Evolutionary conservation across 805 yeast genomes (phyloP).

Genomic region (Candida lessepsii): DNA sequence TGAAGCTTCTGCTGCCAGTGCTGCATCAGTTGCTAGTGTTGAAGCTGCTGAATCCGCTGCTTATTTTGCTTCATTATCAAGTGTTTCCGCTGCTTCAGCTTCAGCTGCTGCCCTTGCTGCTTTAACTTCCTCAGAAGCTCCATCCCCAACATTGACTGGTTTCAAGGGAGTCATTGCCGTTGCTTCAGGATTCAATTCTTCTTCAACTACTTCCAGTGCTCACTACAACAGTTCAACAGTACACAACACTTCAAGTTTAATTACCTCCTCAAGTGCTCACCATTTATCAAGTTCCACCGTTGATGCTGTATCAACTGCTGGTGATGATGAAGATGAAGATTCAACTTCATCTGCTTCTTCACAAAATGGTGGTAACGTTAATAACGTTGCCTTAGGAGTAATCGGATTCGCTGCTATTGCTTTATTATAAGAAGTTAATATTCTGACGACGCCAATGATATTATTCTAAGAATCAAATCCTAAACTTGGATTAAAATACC

Average conservation of each 20-base stretch:
- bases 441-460: neutral
- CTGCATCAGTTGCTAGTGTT: constrained; percentile 10
- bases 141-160: constrained; percentile 16
- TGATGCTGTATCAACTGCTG: constrained; percentile 16
- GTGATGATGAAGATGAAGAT: constrained; percentile 14
- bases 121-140: constrained; percentile 10
- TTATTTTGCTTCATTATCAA: constrained; percentile 10
- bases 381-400: constrained; percentile 20
- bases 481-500: constrained; percentile 5
- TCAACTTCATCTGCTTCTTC: constrained; percentile 13
- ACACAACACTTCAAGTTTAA: constrained; percentile 11
- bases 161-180: constrained; percentile 26
- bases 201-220: constrained; percentile 12
- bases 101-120: constrained; percentile 13
- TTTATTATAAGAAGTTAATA: constrained; percentile 14
- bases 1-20: constrained; percentile 10
- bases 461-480: neutral
- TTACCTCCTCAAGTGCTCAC: constrained; percentile 1
- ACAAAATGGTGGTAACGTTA: constrained; percentile 14
- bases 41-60: constrained; percentile 9
- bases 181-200: constrained; percentile 19
- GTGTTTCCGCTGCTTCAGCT: constrained; percentile 13
- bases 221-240: constrained; percentile 11
- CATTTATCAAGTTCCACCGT: constrained; percentile 8
- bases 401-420: constrained; percentile 30